Conservation (phyloP, 73 alveolate genomes). For the Stentor coeruleus region DNA sequence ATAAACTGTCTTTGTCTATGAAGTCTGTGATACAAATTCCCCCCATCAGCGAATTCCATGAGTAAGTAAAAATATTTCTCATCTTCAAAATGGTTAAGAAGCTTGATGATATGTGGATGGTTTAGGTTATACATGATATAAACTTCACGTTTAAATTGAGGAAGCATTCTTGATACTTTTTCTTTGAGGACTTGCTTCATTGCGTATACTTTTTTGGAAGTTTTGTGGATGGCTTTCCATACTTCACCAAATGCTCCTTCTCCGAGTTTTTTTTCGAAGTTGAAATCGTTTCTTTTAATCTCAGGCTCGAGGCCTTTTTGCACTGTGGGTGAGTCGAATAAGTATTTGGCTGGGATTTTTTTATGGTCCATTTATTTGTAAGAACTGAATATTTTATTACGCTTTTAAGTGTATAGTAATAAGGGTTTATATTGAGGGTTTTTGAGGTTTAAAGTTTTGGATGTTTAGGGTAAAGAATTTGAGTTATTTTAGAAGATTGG, state of each 20-base stretch:
- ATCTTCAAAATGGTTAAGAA: conserved; percentile 81
- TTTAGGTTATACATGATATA: conserved; percentile 78
- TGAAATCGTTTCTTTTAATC: conserved; percentile 82
- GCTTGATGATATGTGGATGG: conserved; percentile 80
- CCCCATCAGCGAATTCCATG: conserved; percentile 48
- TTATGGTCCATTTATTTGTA: too few species aligned
- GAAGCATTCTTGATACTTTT: conserved; percentile 65
- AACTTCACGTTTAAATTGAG: conserved; percentile 76
- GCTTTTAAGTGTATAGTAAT: too few species aligned
- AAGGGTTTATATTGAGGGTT: too few species aligned
- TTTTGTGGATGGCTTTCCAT: conserved; percentile 63
- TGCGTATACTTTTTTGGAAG: conserved; percentile 66
- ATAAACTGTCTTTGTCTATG: conserved; percentile 56
- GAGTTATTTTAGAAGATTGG: too few species aligned
- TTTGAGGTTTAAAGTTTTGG: too few species aligned
- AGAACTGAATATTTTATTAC: too few species aligned
- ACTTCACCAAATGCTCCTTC: conserved; percentile 76
- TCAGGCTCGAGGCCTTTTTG: conserved; percentile 79
- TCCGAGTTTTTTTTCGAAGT: conserved; percentile 50
- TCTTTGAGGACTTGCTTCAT: conserved; percentile 79
- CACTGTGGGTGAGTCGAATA: conserved; percentile 76
- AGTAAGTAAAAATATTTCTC: conserved; percentile 78
- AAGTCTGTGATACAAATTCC: conserved; percentile 35
- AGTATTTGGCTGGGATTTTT: conserved; percentile 8
- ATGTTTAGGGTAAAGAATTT: too few species aligned